A percentile compares a stretch with the other conserved stretches of the same genome.
These are phyloP conservation scores for Xerocomellus chrysenteron DNA, from an alignment of 768 basidiomycete genomes.

Conservation along the genomic window DNA sequence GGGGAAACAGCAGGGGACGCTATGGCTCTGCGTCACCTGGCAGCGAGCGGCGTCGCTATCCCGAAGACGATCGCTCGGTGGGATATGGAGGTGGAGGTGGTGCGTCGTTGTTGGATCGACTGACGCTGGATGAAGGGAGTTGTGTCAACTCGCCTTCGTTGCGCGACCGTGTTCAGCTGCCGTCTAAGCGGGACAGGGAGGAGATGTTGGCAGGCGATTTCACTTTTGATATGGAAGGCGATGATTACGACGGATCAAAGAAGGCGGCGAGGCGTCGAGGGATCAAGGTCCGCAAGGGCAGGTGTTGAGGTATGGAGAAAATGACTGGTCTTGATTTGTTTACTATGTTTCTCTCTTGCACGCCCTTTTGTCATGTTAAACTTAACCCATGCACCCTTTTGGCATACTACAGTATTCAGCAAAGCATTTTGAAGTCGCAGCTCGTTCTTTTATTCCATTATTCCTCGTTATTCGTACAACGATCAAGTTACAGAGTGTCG, in stretches of 20 bases:
- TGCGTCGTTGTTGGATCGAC: slow-evolving; percentile 39
- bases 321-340: not conserved
- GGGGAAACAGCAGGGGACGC: slow-evolving; percentile 4
- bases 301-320: slow-evolving; percentile 8
- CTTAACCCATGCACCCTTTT: not conserved
- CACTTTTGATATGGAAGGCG: slow-evolving; percentile 14
- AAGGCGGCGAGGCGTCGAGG: slow-evolving; percentile 20
- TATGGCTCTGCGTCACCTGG: slow-evolving; percentile 14
- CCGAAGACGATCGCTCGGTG: slow-evolving; percentile 9
- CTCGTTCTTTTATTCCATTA: slow-evolving; percentile 19
- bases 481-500: not conserved
- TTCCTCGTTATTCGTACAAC: slow-evolving; percentile 18
- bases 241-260: slow-evolving; percentile 25
- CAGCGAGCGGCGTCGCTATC: slow-evolving; percentile 14
- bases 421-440: not conserved
- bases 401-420: slow-evolving; percentile 3
- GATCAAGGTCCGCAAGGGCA: slow-evolving; percentile 20
- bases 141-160: slow-evolving; percentile 25
- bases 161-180: slow-evolving; percentile 39
- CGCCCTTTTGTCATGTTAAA: not conserved
- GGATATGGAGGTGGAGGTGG: slow-evolving; percentile 17
- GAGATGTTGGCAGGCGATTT: slow-evolving; percentile 24
- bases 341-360: not conserved
- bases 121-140: slow-evolving; percentile 27
- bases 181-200: slow-evolving; percentile 32